Percentiles rank a stretch among this genome's conserved stretches.
These are phyloP conservation scores for Penicillium freii DNA, from an alignment of 2,329 filamentous ascomycete species.

Conservation along the genomic window DNA sequence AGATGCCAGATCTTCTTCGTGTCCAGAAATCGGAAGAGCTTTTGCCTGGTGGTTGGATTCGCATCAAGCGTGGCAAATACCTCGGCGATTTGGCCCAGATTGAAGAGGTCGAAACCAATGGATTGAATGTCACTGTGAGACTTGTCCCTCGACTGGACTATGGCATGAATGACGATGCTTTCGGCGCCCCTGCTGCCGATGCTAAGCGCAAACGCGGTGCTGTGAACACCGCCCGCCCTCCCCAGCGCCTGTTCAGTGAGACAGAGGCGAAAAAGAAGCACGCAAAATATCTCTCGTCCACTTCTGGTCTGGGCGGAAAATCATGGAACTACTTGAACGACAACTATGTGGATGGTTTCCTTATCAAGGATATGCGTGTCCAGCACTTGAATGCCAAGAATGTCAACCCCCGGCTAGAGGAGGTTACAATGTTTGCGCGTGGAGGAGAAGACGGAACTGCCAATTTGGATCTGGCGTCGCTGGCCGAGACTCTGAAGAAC, in stretches of 20 bases:
- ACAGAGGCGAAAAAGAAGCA: slow-evolving; percentile 87
- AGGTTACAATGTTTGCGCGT: slow-evolving; percentile 90
- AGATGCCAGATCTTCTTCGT: slow-evolving; percentile 94
- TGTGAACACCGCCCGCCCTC: slow-evolving; percentile 65
- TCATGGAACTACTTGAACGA: slow-evolving; percentile 84
- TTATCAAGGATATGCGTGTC: slow-evolving; percentile 90
- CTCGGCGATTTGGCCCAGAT: slow-evolving; percentile 88
- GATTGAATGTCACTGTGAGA: slow-evolving; percentile 79
- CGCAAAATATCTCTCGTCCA: slow-evolving; percentile 58
- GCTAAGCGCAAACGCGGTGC: slow-evolving; percentile 75
- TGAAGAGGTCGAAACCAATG: slow-evolving; percentile 88
- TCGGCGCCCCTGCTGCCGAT: slow-evolving; percentile 51
- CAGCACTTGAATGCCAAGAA: slow-evolving; percentile 81
- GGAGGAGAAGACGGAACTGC: slow-evolving; percentile 89
- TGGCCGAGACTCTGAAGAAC: slow-evolving; percentile 86
- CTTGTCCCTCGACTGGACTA: slow-evolving; percentile 92
- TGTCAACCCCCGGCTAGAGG: slow-evolving; percentile 89
- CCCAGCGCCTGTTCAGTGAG: slow-evolving; percentile 89
- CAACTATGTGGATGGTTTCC: slow-evolving; percentile 87
- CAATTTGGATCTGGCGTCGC: slow-evolving; percentile 84
- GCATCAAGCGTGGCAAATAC: slow-evolving; percentile 79
- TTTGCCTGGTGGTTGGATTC: slow-evolving; percentile 86
- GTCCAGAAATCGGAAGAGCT: slow-evolving; percentile 83
- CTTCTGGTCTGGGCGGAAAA: slow-evolving; percentile 58
- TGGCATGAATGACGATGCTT: slow-evolving; percentile 75